These are phyloP conservation scores for Trichophyton rubrum DNA, from an alignment of 2,329 filamentous ascomycete species.

Conservation along the genomic window DNA sequence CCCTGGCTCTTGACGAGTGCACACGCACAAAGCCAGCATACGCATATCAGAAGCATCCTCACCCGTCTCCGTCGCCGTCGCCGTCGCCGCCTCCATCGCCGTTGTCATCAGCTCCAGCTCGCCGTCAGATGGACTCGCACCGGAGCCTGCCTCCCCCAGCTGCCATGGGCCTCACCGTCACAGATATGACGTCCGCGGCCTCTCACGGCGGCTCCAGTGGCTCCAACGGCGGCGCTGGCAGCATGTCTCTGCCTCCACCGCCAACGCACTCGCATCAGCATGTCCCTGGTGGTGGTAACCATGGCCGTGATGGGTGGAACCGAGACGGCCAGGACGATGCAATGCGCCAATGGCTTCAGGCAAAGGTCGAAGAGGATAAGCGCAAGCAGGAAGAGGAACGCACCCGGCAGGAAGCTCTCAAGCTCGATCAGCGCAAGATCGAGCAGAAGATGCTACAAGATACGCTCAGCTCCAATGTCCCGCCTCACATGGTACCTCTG, in stretches of 20 bases:
- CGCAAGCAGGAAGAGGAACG: slow-evolving; percentile 63
- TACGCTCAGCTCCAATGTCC: slow-evolving; percentile 56
- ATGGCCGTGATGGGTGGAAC: neutral
- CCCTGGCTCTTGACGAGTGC: slow-evolving; percentile 14
- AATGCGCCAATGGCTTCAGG: slow-evolving; percentile 58
- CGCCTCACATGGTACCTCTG: slow-evolving; percentile 60
- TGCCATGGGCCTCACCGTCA: slow-evolving; percentile 48
- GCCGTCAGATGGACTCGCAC: slow-evolving; percentile 37
- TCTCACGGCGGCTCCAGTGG: slow-evolving; percentile 1
- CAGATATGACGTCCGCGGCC: slow-evolving; percentile 13
- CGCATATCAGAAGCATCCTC: neutral
- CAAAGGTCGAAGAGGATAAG: slow-evolving; percentile 60
- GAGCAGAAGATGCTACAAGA: slow-evolving; percentile 61
- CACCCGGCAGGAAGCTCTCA: slow-evolving; percentile 48
- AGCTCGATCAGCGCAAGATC: slow-evolving; percentile 58
- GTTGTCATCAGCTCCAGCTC: neutral
- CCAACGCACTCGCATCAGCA: slow-evolving; percentile 52
- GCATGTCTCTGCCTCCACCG: slow-evolving; percentile 42
- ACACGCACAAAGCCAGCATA: slow-evolving; percentile 7
- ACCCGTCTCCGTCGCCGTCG: neutral
- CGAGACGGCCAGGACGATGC: slow-evolving; percentile 44
- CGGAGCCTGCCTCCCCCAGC: slow-evolving; percentile 58
- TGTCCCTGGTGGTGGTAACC: neutral
- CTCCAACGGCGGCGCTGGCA: slow-evolving; percentile 31
- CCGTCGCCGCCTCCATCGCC: neutral